phyloP scores from a whole-genome alignment of 257 asterid species.

The Marsdenia floribunda region DNA sequence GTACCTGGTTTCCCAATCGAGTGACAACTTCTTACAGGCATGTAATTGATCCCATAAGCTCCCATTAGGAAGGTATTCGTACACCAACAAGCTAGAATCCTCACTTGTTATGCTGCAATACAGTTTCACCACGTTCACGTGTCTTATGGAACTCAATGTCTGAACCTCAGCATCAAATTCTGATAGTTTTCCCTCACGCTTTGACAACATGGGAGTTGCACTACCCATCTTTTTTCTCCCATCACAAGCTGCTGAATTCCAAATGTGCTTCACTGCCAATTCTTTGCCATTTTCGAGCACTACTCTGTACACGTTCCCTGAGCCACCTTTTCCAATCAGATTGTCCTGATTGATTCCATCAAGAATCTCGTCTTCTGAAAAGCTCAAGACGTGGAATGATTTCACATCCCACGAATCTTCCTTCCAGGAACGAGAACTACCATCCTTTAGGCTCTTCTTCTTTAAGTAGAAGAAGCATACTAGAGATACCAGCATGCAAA shows the following conservation, averaged over 20 bases:
- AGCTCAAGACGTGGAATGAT: constrained; percentile 25
- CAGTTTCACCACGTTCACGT: constrained; percentile 78
- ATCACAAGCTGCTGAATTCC: constrained; percentile 14
- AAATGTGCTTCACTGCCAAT: constrained; percentile 36
- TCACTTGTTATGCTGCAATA: constrained; percentile 79
- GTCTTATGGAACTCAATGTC: constrained; percentile 75
- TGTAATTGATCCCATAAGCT: constrained; percentile 86
- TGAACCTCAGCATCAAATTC: constrained; percentile 81
- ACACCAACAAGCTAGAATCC: constrained; percentile 81
- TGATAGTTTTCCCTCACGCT: constrained; percentile 27
- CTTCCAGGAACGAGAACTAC: constrained; percentile 13
- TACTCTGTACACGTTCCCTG: constrained; percentile 31
- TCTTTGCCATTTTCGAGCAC: constrained; percentile 28
- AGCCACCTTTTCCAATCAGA: constrained; percentile 33
- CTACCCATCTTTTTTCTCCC: constrained; percentile 21
- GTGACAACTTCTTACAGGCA: constrained; percentile 35
- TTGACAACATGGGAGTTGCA: constrained; percentile 45
- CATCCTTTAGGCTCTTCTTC: constrained; percentile 12
- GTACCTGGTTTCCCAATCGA: constrained; percentile 73
- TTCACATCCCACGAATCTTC: constrained; percentile 31
- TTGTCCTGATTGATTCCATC: constrained; percentile 29
- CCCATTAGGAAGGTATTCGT: constrained; percentile 91
- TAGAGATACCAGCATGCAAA: constrained; percentile 14
- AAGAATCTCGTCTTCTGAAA: constrained; percentile 29
- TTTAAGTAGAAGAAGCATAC: constrained; percentile 22